Percentiles rank a stretch among this genome's conserved stretches.
Conservation (phyloP, 2,329 filamentous ascomycete genomes). For the Fusarium zealandicum region DNA sequence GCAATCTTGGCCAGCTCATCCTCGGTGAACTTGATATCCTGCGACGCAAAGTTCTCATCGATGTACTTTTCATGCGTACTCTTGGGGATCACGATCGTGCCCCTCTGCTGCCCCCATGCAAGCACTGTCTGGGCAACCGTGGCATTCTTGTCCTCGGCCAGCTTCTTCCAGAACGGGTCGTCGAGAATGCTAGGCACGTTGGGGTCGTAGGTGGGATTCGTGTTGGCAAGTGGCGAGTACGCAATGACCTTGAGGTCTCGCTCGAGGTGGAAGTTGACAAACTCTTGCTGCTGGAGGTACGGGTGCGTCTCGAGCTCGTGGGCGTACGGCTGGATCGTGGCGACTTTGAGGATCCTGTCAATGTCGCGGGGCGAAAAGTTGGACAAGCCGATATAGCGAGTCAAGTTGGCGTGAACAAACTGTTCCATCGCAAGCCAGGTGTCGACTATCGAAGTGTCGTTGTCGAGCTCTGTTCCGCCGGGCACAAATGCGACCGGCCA, state of each 20-base stretch:
- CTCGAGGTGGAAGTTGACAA: constrained; percentile 38
- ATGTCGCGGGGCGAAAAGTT: constrained; percentile 63
- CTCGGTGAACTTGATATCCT: constrained; percentile 18
- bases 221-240: constrained; percentile 36
- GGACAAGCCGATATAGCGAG: constrained; percentile 57
- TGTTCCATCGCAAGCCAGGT: constrained; percentile 45
- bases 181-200: constrained; percentile 26
- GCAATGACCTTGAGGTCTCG: constrained; percentile 42
- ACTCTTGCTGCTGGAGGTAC: constrained; percentile 55
- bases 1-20: constrained; percentile 47
- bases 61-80: constrained; percentile 31
- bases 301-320: constrained; percentile 63
- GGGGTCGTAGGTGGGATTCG: constrained; percentile 33
- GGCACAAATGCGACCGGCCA: constrained; percentile 40
- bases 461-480: constrained; percentile 29
- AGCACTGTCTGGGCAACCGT: constrained; percentile 34
- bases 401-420: constrained; percentile 30
- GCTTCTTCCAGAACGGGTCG: constrained; percentile 29
- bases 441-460: constrained; percentile 34
- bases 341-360: constrained; percentile 50
- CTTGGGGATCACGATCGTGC: constrained; percentile 33
- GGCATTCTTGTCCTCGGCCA: constrained; percentile 31
- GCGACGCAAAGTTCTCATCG: constrained; percentile 30
- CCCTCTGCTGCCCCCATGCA: constrained; percentile 35
- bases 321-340: constrained; percentile 41